A percentile compares a stretch with the other conserved stretches of the same genome.
These are phyloP conservation scores for Tolypocladium ovalisporum DNA, from an alignment of 2,329 filamentous ascomycete species.

Conservation along the genomic window DNA sequence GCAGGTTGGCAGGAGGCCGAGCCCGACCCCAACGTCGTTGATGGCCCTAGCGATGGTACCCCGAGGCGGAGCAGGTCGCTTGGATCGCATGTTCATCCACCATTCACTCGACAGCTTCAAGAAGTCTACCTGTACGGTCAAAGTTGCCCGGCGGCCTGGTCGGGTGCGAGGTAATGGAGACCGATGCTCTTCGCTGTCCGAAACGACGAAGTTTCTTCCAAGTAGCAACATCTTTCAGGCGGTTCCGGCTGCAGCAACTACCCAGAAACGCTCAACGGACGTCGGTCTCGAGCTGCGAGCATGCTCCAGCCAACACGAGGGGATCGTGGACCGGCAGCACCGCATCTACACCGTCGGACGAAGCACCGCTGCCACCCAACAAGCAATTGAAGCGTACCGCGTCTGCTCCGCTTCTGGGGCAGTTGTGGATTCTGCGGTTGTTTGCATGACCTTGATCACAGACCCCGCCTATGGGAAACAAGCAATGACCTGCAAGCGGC, in stretches of 20 bases:
- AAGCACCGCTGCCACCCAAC: not conserved
- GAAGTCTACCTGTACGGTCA: not conserved
- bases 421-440: not conserved
- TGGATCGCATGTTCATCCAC: not conserved
- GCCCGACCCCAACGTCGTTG: not conserved
- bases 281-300: not conserved
- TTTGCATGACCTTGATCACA: not conserved
- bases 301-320: not conserved
- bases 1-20: not conserved
- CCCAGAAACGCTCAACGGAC: not conserved
- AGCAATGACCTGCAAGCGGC: not conserved
- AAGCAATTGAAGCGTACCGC: not conserved
- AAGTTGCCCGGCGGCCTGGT: not conserved
- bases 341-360: not conserved
- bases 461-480: not conserved
- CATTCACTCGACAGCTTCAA: too few species aligned
- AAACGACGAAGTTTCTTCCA: too few species aligned
- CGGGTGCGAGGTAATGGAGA: not conserved
- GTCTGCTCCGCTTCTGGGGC: not conserved
- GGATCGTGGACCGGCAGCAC: not conserved
- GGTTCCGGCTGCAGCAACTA: not conserved
- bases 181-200: not conserved
- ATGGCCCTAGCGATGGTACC: not conserved
- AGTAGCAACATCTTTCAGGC: not conserved
- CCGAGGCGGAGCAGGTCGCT: not conserved